Evolutionary conservation across 1,139 yeast species (phyloP).

Genomic region (Kurtzmaniella natalensis): DNA sequence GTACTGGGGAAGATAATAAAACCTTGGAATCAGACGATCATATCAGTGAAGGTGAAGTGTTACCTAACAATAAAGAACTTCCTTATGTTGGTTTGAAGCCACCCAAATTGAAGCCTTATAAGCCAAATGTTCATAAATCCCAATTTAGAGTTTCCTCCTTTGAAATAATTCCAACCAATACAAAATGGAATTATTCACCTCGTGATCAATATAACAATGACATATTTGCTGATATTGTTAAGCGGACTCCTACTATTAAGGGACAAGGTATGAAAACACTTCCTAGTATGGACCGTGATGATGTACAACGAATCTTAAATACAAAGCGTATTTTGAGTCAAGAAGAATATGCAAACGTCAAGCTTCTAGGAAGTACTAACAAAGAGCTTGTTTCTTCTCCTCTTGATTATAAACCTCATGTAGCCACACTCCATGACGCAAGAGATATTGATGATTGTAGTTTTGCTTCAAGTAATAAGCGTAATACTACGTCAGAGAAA

Average conservation of each 20-base stretch:
- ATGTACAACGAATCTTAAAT: constrained; percentile 37
- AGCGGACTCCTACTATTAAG: constrained; percentile 33
- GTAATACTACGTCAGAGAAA: constrained; percentile 6
- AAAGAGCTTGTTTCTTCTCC: constrained; percentile 30
- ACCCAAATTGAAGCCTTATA: constrained; percentile 3
- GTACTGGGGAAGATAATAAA: not conserved
- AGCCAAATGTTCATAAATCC: constrained; percentile 17
- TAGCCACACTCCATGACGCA: constrained; percentile 38
- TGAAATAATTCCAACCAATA: constrained; percentile 36
- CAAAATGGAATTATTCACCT: constrained; percentile 30
- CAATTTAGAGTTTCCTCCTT: constrained; percentile 42
- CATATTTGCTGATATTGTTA: constrained; percentile 35
- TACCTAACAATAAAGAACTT: not conserved
- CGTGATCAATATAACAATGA: constrained; percentile 39
- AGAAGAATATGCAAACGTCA: constrained; percentile 38
- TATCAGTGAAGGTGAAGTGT: constrained; percentile 13
- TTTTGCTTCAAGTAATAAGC: constrained; percentile 2
- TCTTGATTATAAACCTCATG: constrained; percentile 28
- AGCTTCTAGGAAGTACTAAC: constrained; percentile 28
- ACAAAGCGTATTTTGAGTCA: constrained; percentile 39
- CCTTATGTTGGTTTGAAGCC: constrained; percentile 2
- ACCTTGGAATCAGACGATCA: constrained; percentile 9
- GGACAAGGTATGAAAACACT: constrained; percentile 40
- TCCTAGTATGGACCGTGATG: constrained; percentile 48
- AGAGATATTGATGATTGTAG: constrained; percentile 5